These are phyloP conservation scores for Dryadomyces quercus-mongolicae DNA, from an alignment of 2,329 filamentous ascomycete genomes.

Conservation along the genomic window DNA sequence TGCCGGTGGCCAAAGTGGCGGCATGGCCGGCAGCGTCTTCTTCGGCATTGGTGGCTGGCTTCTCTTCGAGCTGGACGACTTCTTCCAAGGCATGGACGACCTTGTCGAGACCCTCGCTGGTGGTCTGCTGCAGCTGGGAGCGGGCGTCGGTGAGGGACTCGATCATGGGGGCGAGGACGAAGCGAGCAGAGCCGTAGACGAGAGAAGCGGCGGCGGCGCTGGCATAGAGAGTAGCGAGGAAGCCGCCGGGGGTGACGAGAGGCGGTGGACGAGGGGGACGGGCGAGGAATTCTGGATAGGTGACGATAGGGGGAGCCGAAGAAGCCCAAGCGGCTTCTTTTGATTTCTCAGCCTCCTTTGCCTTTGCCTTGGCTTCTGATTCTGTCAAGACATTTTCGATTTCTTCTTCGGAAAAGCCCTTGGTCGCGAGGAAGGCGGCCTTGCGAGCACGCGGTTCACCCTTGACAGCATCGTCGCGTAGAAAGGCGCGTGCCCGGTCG, in stretches of 20 bases:
- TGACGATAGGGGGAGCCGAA: slow-evolving; percentile 45
- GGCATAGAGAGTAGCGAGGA: slow-evolving; percentile 47
- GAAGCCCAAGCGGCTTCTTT: background rate
- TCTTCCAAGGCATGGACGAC: slow-evolving; percentile 39
- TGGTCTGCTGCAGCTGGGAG: slow-evolving; percentile 36
- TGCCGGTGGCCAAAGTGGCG: background rate
- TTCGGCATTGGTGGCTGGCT: background rate
- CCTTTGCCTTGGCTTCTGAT: slow-evolving; percentile 7
- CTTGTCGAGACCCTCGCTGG: slow-evolving; percentile 35
- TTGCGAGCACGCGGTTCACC: slow-evolving; percentile 61
- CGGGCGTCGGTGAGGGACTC: slow-evolving; percentile 38
- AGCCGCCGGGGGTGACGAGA: slow-evolving; percentile 46
- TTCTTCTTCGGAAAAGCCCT: slow-evolving; percentile 56
- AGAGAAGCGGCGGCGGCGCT: slow-evolving; percentile 46
- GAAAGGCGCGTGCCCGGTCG: slow-evolving; percentile 62
- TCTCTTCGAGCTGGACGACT: slow-evolving; percentile 27
- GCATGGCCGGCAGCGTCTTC: background rate
- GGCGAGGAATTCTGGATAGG: slow-evolving; percentile 58
- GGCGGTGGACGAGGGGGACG: slow-evolving; percentile 43
- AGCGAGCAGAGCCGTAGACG: slow-evolving; percentile 60
- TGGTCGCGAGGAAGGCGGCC: slow-evolving; percentile 61
- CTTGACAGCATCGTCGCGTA: slow-evolving; percentile 62
- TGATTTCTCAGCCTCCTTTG: slow-evolving; percentile 8
- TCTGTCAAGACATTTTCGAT: slow-evolving; percentile 51
- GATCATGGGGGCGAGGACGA: slow-evolving; percentile 52